Percentiles rank a stretch among this genome's conserved stretches.
Conservation (phyloP, 1,139 yeast species). For the Kodamaea sp. region DNA sequence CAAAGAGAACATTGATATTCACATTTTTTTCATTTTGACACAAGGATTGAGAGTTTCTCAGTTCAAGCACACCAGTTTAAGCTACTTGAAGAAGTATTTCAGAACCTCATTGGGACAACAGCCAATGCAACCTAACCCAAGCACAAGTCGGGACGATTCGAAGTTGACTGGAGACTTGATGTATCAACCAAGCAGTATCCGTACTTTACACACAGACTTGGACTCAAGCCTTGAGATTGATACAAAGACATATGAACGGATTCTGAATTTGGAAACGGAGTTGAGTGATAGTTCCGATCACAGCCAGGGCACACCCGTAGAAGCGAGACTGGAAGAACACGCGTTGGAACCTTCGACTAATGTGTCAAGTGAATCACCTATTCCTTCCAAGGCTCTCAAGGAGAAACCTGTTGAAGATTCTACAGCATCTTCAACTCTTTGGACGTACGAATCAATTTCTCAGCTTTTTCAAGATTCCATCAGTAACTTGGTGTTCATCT, state of each 20-base stretch:
- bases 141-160: no score
- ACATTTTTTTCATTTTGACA: constrained; percentile 52
- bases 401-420: no score
- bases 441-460: background rate
- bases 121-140: background rate
- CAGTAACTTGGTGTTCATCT: constrained; percentile 55
- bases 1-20: constrained; percentile 53
- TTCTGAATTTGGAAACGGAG: background rate
- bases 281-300: no score
- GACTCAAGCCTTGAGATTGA: background rate
- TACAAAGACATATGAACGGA: background rate
- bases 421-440: background rate
- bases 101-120: constrained; percentile 20
- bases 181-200: constrained; percentile 4
- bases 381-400: background rate
- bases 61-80: constrained; percentile 57
- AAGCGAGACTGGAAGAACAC: background rate
- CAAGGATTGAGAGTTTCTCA: constrained; percentile 68
- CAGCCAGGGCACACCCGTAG: no score
- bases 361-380: background rate
- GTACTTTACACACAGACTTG: background rate
- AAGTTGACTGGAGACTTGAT: constrained; percentile 7
- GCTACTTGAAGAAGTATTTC: constrained; percentile 52
- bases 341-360: no score
- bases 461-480: background rate